A percentile compares a stretch with the other conserved stretches of the same genome.
phyloP scores from a whole-genome alignment of 306 rosid species.

The Lathyrus oleraceus region DNA sequence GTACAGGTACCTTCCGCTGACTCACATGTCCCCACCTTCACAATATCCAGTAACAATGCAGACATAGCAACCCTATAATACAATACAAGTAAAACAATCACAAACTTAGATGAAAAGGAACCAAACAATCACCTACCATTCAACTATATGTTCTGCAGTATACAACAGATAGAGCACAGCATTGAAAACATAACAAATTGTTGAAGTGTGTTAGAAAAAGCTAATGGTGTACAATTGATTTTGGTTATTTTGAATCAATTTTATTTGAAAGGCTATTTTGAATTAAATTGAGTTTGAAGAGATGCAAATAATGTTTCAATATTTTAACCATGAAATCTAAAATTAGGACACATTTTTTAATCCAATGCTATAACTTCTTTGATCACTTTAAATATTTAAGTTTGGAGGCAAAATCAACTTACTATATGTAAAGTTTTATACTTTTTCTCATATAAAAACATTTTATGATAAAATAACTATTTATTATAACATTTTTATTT shows the following conservation, averaged over 20 bases:
- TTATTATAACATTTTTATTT: background rate
- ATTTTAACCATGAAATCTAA: background rate
- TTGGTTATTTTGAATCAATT: background rate
- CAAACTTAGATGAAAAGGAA: slow-evolving; percentile 17
- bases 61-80: slow-evolving; percentile 92
- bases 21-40: slow-evolving; percentile 99
- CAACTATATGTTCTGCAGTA: slow-evolving; percentile 8
- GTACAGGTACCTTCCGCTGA: slow-evolving; percentile 20
- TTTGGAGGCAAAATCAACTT: background rate
- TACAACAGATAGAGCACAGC: background rate
- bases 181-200: background rate
- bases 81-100: slow-evolving; percentile 38
- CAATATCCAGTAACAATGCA: slow-evolving; percentile 97
- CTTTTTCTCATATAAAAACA: background rate
- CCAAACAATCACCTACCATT: background rate
- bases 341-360: background rate
- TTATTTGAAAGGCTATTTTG: too few species aligned
- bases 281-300: background rate
- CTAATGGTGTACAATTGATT: background rate
- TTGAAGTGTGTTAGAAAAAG: background rate
- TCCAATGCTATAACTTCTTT: background rate
- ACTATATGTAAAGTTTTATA: background rate
- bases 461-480: background rate
- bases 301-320: background rate
- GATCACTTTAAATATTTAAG: background rate